phyloP scores from a whole-genome alignment of 2,329 filamentous ascomycete genomes.

The Alternaria solani region DNA sequence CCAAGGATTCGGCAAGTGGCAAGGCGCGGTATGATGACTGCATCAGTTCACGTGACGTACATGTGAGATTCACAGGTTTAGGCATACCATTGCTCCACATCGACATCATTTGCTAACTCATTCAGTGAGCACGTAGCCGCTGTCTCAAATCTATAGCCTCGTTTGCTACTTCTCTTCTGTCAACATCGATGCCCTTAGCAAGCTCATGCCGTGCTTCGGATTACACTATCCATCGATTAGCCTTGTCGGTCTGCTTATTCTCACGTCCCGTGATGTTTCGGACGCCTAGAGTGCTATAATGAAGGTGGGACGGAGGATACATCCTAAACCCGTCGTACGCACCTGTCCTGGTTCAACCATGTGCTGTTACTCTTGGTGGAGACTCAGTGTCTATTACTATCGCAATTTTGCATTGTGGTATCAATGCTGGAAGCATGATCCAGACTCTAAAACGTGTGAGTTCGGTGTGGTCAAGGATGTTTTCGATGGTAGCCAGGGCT shows the following conservation, averaged over 20 bases:
- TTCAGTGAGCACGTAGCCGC: background rate
- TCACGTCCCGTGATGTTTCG: background rate
- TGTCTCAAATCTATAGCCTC: background rate
- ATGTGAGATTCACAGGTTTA: background rate
- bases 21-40: background rate
- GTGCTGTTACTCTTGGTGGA: background rate
- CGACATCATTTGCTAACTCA: background rate
- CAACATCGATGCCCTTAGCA: background rate
- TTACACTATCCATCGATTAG: background rate
- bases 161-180: background rate
- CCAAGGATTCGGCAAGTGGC: background rate
- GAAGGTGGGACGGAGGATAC: background rate
- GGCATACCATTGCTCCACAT: background rate
- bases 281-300: background rate
- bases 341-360: background rate
- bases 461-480: slow-evolving; percentile 24
- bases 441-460: background rate
- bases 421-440: background rate
- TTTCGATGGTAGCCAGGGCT: slow-evolving; percentile 13
- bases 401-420: background rate
- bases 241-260: background rate
- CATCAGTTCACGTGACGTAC: background rate
- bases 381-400: background rate
- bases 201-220: background rate
- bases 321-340: background rate